Evolutionary conservation across 2,329 filamentous ascomycete species (phyloP), one percentile per base, ranked within the genome.

Genomic region (Ophiostoma triangulosporum): DNA sequence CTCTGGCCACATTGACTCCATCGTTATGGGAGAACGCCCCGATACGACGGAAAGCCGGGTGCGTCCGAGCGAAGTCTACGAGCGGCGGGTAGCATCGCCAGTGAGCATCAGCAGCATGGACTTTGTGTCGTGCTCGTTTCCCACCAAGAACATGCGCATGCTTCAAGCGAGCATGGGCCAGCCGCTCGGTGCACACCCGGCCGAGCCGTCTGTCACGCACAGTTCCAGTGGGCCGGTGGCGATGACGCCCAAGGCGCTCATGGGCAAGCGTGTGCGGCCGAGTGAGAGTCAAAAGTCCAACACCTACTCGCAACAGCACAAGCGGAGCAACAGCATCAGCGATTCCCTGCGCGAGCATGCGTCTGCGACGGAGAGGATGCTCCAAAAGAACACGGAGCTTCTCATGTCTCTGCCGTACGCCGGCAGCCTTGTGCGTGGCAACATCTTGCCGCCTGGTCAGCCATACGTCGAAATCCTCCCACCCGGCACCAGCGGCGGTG

Each of bases 381-480:
- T 73, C 2, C 72, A 73, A 57, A 77, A 76, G 57, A 77, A 77
- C 22, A 70, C 73, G 3, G 78, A 82, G 55, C 68, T 83, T 15
- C 67, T 81, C 14, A 74, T 83, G 58, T 74, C 81, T 9, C 71
- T 83, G 22, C 80, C 84, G 12, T 84, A 88, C 62, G 82, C 84
- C 4, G 88, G 90, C 9, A 91, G 86, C 59, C 77, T 98, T 35
- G 90, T 97, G 20, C 80, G 91, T 50, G 93, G 93, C 14, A 87
- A 89, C 55, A 65, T 95, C 6, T 78, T 94, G 57, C 87, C 89
- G 15, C 93, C 91, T 1, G 80, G 80, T 0, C 86, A 93, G 57
- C 81, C 90, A 0, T 88, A 86, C 64, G 84, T 96, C 38, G 81
- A 90, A 43, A 70, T 82, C 33, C 69, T 81, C 51, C 71, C 77